These are phyloP conservation scores for Aciculosporium take DNA, from an alignment of 2,329 filamentous ascomycete species.

Conservation along the genomic window DNA sequence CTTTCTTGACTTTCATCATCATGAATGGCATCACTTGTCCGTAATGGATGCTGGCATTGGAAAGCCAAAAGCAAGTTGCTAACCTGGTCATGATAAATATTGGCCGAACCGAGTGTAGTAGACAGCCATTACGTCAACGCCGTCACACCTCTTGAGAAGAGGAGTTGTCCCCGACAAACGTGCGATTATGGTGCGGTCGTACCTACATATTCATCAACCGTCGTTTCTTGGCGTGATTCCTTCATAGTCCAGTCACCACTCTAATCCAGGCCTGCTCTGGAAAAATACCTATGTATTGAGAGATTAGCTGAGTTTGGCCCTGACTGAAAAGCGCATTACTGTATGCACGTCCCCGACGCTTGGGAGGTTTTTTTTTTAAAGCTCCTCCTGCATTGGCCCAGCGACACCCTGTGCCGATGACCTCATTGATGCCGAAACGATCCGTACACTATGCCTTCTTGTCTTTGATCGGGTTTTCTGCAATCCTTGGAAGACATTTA, in stretches of 20 bases:
- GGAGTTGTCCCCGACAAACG: too few relatives aligned
- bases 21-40: conserved; percentile 1
- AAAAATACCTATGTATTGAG: too few relatives aligned
- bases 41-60: neutral
- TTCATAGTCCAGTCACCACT: too few relatives aligned
- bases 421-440: neutral
- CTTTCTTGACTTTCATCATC: neutral
- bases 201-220: too few relatives aligned
- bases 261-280: too few relatives aligned
- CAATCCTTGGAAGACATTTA: too few relatives aligned
- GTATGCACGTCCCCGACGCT: neutral
- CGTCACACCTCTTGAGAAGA: too few relatives aligned
- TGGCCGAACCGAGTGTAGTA: neutral
- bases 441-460: neutral
- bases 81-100: neutral
- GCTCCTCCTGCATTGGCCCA: neutral
- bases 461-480: neutral
- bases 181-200: too few relatives aligned
- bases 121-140: conserved; percentile 4
- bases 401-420: neutral
- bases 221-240: too few relatives aligned
- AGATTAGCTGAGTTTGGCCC: neutral
- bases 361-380: too few relatives aligned
- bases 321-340: neutral
- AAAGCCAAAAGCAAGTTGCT: neutral